Percentiles rank a stretch among this genome's conserved stretches.
phyloP scores from a whole-genome alignment of 2,329 filamentous ascomycete species.

The Ophiostoma ips region DNA sequence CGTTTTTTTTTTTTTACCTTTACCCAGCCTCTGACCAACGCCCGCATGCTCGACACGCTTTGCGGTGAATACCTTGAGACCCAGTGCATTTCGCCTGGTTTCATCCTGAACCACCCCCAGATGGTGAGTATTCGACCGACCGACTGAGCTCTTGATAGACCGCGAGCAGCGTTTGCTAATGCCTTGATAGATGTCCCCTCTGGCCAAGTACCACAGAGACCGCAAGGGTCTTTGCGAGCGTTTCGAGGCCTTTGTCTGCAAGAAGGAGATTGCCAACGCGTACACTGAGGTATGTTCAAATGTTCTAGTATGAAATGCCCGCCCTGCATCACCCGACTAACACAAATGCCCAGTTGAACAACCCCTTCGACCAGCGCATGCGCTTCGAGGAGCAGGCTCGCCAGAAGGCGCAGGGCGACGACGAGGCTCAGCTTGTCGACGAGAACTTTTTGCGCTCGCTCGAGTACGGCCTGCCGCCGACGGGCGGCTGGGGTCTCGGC shows the following conservation, averaged over 20 bases:
- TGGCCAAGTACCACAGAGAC: constrained; percentile 86
- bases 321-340: background rate
- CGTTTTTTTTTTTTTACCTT: no score
- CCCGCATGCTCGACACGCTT: constrained; percentile 91
- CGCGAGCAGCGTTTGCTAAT: constrained; percentile 33
- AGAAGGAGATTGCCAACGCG: constrained; percentile 49
- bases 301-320: no score
- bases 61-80: constrained; percentile 91
- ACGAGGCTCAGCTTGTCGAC: constrained; percentile 91
- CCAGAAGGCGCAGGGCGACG: constrained; percentile 93
- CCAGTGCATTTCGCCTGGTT: constrained; percentile 40
- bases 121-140: constrained; percentile 27
- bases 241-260: constrained; percentile 66
- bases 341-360: constrained; percentile 51
- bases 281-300: constrained; percentile 65
- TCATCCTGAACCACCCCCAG: constrained; percentile 15
- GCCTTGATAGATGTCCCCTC: constrained; percentile 61
- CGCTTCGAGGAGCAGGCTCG: constrained; percentile 89
- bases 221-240: constrained; percentile 82
- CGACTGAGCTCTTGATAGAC: no score
- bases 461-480: constrained; percentile 65
- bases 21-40: constrained; percentile 62
- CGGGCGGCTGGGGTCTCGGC: constrained; percentile 92
- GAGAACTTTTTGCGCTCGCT: constrained; percentile 88
- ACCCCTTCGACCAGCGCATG: constrained; percentile 85